Base-by-base conservation (phyloP, 2,329 filamentous ascomycete genomes). In the Cordyceps militaris region DNA sequence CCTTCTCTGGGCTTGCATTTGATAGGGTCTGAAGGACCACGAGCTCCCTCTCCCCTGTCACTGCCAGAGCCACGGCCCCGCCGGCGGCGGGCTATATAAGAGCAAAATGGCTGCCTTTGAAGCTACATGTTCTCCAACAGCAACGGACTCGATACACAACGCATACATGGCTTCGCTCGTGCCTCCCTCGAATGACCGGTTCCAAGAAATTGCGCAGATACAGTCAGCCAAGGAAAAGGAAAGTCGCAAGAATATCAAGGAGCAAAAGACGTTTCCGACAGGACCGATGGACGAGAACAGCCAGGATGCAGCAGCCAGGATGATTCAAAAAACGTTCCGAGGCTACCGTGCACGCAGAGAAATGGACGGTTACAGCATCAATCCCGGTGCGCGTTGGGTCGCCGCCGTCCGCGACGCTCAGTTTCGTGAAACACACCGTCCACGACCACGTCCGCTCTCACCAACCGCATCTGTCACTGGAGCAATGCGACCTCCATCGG, bases 331-430 rank as follows among this genome's bases (percentile, higher is more conserved):
- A 63, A 87, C 85, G 26, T 95, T 91, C 68, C 80, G 91, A 34
- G 89, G 90, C 6, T 89, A 95, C 70, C 80, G 88, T 56, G 79
- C 83, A 50, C 80, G 90, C 44, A 76, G 90, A 49, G 85, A 90
- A 69, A 76, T 94, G 64, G 71, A 81, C 42, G 90, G 90, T 0
- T 76, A 87, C 62, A 81, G 81, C 1, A 69, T 95, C 34, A 81
- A 88, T 69, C 80, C 88, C n/a, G 82, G 78, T 30, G 84, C 85
- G 30, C 76, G 88, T 64, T 92, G 88, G 87, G 74, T 83, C 11
- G 83, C 89, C 65, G 86, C 88, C 56, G 73, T 84, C 10, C 73
- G 77, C 23, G 84, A 85, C 61, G 76, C 76, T 7, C 78, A 77
- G 62, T 83, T 80, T 71, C 75, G 77, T n/a, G 72, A 79, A 56